Conservation (phyloP, 805 yeast species). For the Kodamaea laetipori region DNA sequence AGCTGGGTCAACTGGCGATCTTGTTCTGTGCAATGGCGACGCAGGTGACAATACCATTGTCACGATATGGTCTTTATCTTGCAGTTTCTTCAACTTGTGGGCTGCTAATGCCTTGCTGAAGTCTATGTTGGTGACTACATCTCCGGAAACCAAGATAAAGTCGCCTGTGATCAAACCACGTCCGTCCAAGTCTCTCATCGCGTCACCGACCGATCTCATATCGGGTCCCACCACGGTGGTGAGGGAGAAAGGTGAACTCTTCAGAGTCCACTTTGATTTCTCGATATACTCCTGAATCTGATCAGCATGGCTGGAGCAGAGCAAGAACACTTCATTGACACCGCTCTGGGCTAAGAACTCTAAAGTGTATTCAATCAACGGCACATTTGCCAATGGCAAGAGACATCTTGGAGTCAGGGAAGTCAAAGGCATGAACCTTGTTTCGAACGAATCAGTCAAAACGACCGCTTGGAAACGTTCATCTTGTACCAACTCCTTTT, state of each 20-base stretch:
- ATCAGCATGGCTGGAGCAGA: conserved; percentile 90
- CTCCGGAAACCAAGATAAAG: conserved; percentile 88
- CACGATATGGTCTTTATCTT: conserved; percentile 87
- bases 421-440: conserved; percentile 91
- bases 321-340: conserved; percentile 84
- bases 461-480: conserved; percentile 91
- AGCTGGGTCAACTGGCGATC: conserved; percentile 81
- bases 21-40: conserved; percentile 77
- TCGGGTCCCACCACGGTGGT: conserved; percentile 82
- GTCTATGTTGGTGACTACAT: conserved; percentile 90
- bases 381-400: conserved; percentile 89
- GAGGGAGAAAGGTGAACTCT: conserved; percentile 78
- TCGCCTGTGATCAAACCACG: conserved; percentile 89
- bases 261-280: conserved; percentile 64
- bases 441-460: conserved; percentile 89
- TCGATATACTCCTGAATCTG: conserved; percentile 83
- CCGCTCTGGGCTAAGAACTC: conserved; percentile 92
- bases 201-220: conserved; percentile 92
- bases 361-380: conserved; percentile 89
- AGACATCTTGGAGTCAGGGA: conserved; percentile 85
- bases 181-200: conserved; percentile 92
- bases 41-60: conserved; percentile 93
- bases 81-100: conserved; percentile 69
- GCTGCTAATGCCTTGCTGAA: conserved; percentile 69
- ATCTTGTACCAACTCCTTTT: conserved; percentile 62